Conservation (phyloP, 176 grass and related monocot species). For the Thinopyrum elongatum region DNA sequence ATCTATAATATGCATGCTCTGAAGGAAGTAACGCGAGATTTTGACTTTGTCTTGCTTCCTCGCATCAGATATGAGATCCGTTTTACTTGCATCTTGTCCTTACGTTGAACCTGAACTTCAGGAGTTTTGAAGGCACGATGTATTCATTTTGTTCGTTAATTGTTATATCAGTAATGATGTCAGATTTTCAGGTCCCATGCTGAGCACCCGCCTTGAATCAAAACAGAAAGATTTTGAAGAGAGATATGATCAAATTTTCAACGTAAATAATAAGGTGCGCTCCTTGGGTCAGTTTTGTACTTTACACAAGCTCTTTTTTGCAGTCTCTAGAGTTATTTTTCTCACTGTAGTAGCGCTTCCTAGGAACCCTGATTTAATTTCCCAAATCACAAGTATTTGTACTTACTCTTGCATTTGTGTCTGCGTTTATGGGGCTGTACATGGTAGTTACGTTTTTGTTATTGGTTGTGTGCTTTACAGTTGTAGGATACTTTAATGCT, state of each 20-base stretch:
- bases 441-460: constrained; percentile 13
- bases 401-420: not conserved
- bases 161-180: constrained; percentile 25
- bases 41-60: constrained; percentile 12
- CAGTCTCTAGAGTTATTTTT: not conserved
- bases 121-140: not conserved
- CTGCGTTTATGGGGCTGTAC: not conserved
- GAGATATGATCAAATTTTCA: constrained; percentile 60
- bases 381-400: not conserved
- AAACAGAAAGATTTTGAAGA: constrained; percentile 76
- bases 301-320: constrained; percentile 15
- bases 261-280: constrained; percentile 75
- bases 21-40: not conserved
- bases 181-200: constrained; percentile 70
- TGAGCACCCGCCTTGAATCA: constrained; percentile 54
- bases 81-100: constrained; percentile 23
- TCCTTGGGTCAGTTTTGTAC: not conserved
- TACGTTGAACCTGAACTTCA: constrained; percentile 26
- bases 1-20: constrained; percentile 3
- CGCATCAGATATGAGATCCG: not conserved
- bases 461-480: constrained; percentile 3
- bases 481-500: not conserved
- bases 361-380: not conserved
- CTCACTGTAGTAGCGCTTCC: not conserved
- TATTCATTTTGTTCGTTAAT: constrained; percentile 10